Base-by-base conservation (phyloP, 345 rosid species). In the Cardamine chenopodiifolia region DNA sequence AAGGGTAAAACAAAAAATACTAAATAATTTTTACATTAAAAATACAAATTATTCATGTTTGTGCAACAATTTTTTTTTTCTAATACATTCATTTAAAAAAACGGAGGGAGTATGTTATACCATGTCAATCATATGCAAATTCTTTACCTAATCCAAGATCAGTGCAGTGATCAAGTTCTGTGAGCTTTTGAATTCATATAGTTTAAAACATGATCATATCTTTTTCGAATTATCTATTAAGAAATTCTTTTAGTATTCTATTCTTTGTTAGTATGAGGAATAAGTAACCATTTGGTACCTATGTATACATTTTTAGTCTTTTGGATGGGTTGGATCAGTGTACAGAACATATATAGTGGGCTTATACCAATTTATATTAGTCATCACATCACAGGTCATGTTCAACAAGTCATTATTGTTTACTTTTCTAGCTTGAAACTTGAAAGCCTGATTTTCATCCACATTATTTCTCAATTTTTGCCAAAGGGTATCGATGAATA, bases 81-180 rank as follows among this genome's bases (percentile, higher is more conserved):
- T n/a, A n/a, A n/a, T n/a, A n/a, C n/a, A n/a, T n/a, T n/a, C n/a
- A n/a, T n/a, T n/a, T n/a, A n/a, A n/a, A n/a, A n/a, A n/a, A n/a
- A n/a, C n/a, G n/a, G n/a, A n/a, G n/a, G n/a, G n/a, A n/a, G n/a
- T n/a, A n/a, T n/a, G n/a, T n/a, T n/a, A 31, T 29, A 10, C 19
- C 63, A 72, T 63, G 56, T 40, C 45, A 53, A 14, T 63, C 26
- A 13, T 62, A 72, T 72, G 76, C 63, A 56, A 42, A 56, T 45
- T 32, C 34, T 65, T 35, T 25, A 65, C 65, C 71, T 73, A 55
- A 64, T 55, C 20, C 37, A 54, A 1, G 2, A 6, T 54, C 14
- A 29, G 7, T 18, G 22, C 8, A 1, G 11, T 39, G n/a, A 53
- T 72, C 77, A 62, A 52, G 22, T 62, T 72, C 12, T 72, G 44